A percentile compares a stretch with the other conserved stretches of the same genome.
These are phyloP conservation scores for Aspergillus fijiensis DNA, from an alignment of 2,329 filamentous ascomycete species.

Conservation along the genomic window DNA sequence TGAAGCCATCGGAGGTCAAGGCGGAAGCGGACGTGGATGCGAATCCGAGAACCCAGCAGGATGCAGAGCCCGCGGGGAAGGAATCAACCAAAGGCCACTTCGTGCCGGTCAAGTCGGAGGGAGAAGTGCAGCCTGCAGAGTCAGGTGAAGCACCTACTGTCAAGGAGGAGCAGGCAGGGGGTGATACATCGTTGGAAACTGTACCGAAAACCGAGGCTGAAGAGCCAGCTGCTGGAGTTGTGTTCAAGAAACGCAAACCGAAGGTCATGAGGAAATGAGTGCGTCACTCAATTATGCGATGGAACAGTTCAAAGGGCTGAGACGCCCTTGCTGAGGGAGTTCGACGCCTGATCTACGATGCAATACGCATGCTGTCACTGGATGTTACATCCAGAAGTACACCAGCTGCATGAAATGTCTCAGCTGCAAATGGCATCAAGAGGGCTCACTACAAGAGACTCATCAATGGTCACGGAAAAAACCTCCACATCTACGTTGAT, in stretches of 20 bases:
- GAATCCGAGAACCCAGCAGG: constrained; percentile 17
- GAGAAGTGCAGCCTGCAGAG: constrained; percentile 8
- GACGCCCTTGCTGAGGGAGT: not conserved
- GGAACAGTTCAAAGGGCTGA: not conserved
- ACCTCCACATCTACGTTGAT: not conserved
- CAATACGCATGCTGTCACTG: not conserved
- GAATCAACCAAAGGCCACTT: constrained; percentile 9
- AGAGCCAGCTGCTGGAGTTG: constrained; percentile 32
- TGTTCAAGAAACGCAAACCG: constrained; percentile 52
- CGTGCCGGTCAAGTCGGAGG: constrained; percentile 10
- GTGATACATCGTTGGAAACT: constrained; percentile 4
- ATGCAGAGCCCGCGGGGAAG: constrained; percentile 7
- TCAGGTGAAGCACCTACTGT: constrained; percentile 12
- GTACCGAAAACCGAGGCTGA: constrained; percentile 19
- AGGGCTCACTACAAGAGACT: not conserved
- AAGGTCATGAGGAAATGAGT: constrained; percentile 43
- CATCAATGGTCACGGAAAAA: not conserved
- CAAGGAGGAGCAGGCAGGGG: constrained; percentile 25
- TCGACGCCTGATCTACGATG: not conserved
- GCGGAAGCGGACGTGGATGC: constrained; percentile 7
- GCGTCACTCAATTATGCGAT: not conserved
- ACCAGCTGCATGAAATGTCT: not conserved
- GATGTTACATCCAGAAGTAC: not conserved
- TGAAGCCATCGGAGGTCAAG: constrained; percentile 18
- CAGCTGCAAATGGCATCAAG: not conserved